Evolutionary conservation across 495 filamentous ascomycete genomes (phyloP), one percentile per base, ranked within the genome.

Genomic region (Hypoxylon intermedium): DNA sequence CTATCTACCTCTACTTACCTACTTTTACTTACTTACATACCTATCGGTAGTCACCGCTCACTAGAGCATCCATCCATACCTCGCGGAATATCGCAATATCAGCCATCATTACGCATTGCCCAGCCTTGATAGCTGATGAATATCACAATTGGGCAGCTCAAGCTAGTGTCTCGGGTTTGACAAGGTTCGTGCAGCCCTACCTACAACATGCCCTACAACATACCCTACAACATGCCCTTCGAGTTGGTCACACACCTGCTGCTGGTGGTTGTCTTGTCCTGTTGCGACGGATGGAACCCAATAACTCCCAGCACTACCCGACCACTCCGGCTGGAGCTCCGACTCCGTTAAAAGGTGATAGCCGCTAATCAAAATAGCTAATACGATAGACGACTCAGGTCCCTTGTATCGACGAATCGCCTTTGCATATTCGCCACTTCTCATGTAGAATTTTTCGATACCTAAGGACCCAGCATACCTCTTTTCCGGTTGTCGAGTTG

Each of bases 101-200:
- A 52, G 15, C 40, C 13, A 51, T 5, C 19, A 53, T 49, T 50
- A 54, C 46, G 23, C 54, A 40, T 21, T 44, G 24, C 30, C 15
- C 15, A 40, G 44, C n/a, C 7, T 44, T 19, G 43, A 51, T 23
- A 48, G 18, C 44, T 54, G 46, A 60, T 60, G 52, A 60, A 48
- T 28, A 60, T 64, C 60, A 38, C 62, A 60, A 65, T 65, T 65
- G 62, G 56, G 18, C 45, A 52, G 51, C 41, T 31, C 37, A 57
- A 60, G 62, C 56, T 65, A 65, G 62, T 57, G 62, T 65, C 62
- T 65, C 56, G 52, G 57, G 60, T 42, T 53, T 48, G 62, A 65
- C 62, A 42, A 65, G 62, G 62, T 65, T 65, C 51, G 62, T 65
- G 62, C 52, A 65, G 62, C 52, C 62, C 62, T 65, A 65, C 26